Evolutionary conservation across 2,329 filamentous ascomycete species (phyloP), one percentile per base, ranked within the genome.

Genomic region (Stylonectria norvegica): DNA sequence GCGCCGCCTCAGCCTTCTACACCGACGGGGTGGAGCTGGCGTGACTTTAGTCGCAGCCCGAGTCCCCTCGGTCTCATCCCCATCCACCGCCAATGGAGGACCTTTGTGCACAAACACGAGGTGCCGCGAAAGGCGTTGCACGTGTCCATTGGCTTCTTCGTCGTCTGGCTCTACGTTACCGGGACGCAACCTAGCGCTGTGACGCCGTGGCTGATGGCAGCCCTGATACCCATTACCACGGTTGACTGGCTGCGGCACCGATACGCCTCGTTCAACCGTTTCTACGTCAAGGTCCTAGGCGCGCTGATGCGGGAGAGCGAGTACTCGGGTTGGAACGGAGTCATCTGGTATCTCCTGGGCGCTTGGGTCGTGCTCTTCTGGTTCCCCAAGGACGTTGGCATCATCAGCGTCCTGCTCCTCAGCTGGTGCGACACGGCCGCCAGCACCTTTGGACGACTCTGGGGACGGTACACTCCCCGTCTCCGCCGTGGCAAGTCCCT

Each of bases 341-440:
- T 97, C 53, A 94, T 98, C 52, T 96, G 87, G 73, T 98, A 97
- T 66, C 79, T 98, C 8, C 78, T 96, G 6, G 93, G 93, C 41
- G 84, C 89, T 19, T 96, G 89, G 81, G 75, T 83, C 20, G 89
- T 91, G 12, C 78, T 97, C 51, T 80, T 80, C 52, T 89, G 88
- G 63, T 89, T 94, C 63, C 89, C 90, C 49, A 98, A 97, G 69
- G 93, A 98, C 57, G 78, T 98, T 17, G 89, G 85, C 6, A 85
- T 95, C 34, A 85, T 97, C 72, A 83, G 86, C 46, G 85, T 97
- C 30, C 72, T 98, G 56, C 77, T 98, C 28, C 79, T 98, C 17
- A 94, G 87, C 60, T 98, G 93, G 93, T 98, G 93, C 67, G 93
- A 98, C 64, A 97, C 93, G 1, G 93, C 93, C 23, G 93, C 93